Conservation (phyloP, 1,284 basidiomycete genomes). For the Ceratobasidium sp. region DNA sequence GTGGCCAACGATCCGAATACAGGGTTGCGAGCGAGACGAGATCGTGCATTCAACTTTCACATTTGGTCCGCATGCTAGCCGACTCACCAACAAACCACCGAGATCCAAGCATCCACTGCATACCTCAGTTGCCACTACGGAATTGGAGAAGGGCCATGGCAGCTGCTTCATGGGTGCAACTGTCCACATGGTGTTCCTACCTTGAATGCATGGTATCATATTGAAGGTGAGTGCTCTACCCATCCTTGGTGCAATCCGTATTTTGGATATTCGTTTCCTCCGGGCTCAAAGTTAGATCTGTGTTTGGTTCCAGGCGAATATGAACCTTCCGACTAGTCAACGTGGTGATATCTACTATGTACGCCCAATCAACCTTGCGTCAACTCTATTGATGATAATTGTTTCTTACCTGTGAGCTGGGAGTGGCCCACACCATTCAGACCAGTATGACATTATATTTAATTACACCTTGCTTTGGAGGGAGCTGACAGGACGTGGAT, state of each 20-base stretch:
- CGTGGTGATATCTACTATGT: conserved; percentile 56
- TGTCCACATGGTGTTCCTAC: conserved; percentile 73
- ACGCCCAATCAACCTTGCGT: background rate
- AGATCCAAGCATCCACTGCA: conserved; percentile 69
- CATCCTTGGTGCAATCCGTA: conserved; percentile 68
- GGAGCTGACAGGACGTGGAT: conserved; percentile 75
- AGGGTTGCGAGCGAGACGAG: conserved; percentile 68
- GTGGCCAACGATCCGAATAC: conserved; percentile 63
- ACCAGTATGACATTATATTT: conserved; percentile 56
- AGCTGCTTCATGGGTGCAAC: conserved; percentile 64
- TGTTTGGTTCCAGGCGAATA: conserved; percentile 59
- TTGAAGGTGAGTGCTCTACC: conserved; percentile 61
- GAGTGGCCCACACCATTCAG: conserved; percentile 29
- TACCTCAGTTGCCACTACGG: conserved; percentile 78
- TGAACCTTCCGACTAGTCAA: conserved; percentile 68
- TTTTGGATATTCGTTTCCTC: conserved; percentile 62
- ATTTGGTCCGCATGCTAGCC: background rate
- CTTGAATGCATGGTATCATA: conserved; percentile 69
- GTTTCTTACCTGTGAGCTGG: conserved; percentile 3
- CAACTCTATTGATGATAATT: conserved; percentile 21
- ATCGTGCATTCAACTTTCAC: conserved; percentile 56
- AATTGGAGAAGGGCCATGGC: conserved; percentile 59
- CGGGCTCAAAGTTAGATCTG: background rate
- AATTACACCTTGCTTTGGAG: conserved; percentile 75
- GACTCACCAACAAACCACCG: background rate